Conservation (phyloP, 2,329 filamentous ascomycete species). For the Chaetomium sp. region DNA sequence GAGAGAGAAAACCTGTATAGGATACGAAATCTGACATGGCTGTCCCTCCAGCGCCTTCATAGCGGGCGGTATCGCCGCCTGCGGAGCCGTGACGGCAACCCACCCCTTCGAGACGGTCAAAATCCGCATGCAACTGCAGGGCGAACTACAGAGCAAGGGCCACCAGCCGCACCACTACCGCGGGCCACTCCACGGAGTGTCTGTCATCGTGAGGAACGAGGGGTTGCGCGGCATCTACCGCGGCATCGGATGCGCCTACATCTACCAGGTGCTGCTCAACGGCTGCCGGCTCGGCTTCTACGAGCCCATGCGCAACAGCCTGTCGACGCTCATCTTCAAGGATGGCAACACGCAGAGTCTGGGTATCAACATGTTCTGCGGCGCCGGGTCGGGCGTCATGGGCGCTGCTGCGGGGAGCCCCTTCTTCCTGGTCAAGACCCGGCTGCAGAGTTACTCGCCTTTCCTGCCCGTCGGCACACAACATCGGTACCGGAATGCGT, state of each 20-base stretch:
- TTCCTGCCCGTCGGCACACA: conserved; percentile 96
- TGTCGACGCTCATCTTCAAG: conserved; percentile 70
- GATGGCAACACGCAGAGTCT: conserved; percentile 79
- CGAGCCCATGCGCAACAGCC: conserved; percentile 79
- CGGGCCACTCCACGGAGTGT: conserved; percentile 87
- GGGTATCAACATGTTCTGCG: conserved; percentile 89
- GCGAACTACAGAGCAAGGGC: conserved; percentile 85
- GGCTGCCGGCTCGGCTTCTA: conserved; percentile 97
- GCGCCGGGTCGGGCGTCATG: conserved; percentile 84
- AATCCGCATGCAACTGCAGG: conserved; percentile 95
- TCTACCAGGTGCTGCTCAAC: conserved; percentile 96
- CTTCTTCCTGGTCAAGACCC: conserved; percentile 97
- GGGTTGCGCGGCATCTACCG: conserved; percentile 83
- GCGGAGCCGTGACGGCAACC: conserved; percentile 94
- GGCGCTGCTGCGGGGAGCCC: conserved; percentile 92
- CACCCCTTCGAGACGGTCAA: conserved; percentile 99
- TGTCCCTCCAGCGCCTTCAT: conserved; percentile 71
- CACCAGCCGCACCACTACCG: conserved; percentile 86
- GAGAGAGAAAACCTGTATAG: not conserved
- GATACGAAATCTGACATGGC: conserved; percentile 28
- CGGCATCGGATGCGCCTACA: conserved; percentile 87
- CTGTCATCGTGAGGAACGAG: conserved; percentile 88
- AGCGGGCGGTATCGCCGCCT: conserved; percentile 93
- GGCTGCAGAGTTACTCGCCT: conserved; percentile 89
- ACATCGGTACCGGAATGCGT: conserved; percentile 83